These are phyloP conservation scores for Acanthamoeba sp. DNA, from an alignment of 208 protist genomes.

Conservation along the genomic window DNA sequence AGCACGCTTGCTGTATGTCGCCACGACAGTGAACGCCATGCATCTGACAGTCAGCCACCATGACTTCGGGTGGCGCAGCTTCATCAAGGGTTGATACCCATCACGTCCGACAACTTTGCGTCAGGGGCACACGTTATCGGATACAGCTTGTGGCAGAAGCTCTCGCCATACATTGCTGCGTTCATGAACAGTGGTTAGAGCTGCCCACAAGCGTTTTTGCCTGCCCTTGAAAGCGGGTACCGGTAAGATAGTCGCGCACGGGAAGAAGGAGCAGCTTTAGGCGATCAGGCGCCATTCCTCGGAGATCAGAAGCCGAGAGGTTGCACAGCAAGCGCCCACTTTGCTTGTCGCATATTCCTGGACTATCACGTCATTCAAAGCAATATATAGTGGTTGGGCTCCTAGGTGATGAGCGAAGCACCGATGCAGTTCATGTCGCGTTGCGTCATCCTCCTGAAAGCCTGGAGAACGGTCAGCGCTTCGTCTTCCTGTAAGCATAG, in stretches of 20 bases:
- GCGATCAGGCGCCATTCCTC: background rate
- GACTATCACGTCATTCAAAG: too few species aligned
- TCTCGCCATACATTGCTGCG: slow-evolving; percentile 23
- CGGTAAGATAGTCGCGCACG: background rate
- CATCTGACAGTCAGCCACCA: background rate
- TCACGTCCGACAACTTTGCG: background rate
- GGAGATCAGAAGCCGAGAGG: slow-evolving; percentile 11
- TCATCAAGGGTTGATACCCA: background rate
- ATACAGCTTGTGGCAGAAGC: slow-evolving; percentile 11
- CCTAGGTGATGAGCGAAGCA: background rate
- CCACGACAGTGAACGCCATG: too few species aligned
- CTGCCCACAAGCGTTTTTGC: background rate
- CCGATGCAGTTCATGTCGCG: slow-evolving; percentile 10
- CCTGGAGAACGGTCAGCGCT: background rate
- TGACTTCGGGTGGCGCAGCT: background rate
- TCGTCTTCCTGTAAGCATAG: background rate
- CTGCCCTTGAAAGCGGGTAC: background rate
- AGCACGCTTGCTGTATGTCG: background rate
- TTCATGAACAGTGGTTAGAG: background rate
- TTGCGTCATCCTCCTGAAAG: slow-evolving; percentile 17
- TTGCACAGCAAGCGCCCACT: background rate
- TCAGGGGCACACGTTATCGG: background rate
- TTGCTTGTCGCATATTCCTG: slow-evolving; percentile 2
- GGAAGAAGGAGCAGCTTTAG: slow-evolving; percentile 17
- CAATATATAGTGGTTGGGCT: background rate